Base-by-base conservation (phyloP, 495 filamentous ascomycete species). In the Pseudotulostoma volvatum region DNA sequence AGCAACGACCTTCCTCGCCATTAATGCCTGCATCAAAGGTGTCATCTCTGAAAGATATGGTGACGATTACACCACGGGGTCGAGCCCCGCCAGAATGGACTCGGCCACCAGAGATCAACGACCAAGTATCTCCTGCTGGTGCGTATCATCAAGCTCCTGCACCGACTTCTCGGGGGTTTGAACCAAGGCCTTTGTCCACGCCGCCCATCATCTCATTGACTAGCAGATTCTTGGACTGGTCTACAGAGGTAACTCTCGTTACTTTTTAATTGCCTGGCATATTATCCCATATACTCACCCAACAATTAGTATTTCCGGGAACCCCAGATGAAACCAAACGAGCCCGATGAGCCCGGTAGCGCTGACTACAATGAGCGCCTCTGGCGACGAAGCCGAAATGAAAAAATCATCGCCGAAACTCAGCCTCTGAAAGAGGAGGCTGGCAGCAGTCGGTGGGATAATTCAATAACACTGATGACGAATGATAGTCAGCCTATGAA, bases 361-460 rank as follows among this genome's bases (percentile, higher is more conserved):
- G 76, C 83, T n/a, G 86, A 96, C 49, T 96, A 99, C 58, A 99
- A 99, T 53, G 73, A 85, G 46, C 76, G 90, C 14, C 65, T 99
- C 3, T 99, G 92, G 92, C 70, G 90, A 36, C 71, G 90, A 39
- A 78, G 83, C 34, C 79, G 90, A 31, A 99, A 99, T 46, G 90
- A 99, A 52, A 76, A 71, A 36, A 93, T 93, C 41, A 76, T 99
- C 34, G 67, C 76, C 21, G 80, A 85, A 46, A 96, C 92, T 1
- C 90, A 99, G 45, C 84, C 84, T 0, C 78, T 92, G 40, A 99
- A 96, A 51, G 76, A 81, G 18, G 71, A 81, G 45, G 87, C 90
- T 0, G 76, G 83, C 7, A 81, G 66, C 32, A 82, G 78, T 47
- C 76, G 71, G 45, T 99, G 90, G 90, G 81, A 84, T 51, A 73